phyloP scores from a whole-genome alignment of 352 stramenopile genomes.

The Phytophthora ramorum region DNA sequence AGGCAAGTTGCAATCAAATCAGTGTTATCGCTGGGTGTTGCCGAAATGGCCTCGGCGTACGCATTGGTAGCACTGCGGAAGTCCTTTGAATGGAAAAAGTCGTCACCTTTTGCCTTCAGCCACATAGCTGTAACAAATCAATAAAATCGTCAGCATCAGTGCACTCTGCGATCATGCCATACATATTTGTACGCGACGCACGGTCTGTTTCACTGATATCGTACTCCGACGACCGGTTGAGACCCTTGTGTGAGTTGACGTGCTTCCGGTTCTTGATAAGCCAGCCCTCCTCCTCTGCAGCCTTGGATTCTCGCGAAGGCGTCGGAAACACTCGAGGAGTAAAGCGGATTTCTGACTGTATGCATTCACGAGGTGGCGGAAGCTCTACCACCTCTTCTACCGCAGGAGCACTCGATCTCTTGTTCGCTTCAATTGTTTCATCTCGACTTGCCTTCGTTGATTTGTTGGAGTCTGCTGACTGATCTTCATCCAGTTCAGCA shows the following conservation, averaged over 20 bases:
- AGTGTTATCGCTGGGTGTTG: conserved; percentile 38
- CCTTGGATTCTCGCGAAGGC: conserved; percentile 80
- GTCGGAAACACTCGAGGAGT: conserved; percentile 83
- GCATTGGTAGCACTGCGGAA: conserved; percentile 74
- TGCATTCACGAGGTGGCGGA: conserved; percentile 48
- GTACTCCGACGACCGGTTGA: conserved; percentile 55
- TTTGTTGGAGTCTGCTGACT: not conserved
- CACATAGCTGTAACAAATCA: conserved; percentile 60
- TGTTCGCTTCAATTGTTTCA: conserved; percentile 20
- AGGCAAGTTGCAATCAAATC: conserved; percentile 62
- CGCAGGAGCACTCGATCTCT: not conserved
- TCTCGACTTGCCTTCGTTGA: conserved; percentile 3
- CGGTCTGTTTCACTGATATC: conserved; percentile 89
- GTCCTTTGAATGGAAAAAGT: conserved; percentile 79
- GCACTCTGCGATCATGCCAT: not conserved
- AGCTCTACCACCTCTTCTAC: conserved; percentile 28
- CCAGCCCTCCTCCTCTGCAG: conserved; percentile 84
- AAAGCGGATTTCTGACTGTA: conserved; percentile 72
- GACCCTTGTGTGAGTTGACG: conserved; percentile 72
- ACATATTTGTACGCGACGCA: conserved; percentile 35
- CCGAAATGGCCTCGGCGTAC: conserved; percentile 66
- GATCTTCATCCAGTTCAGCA: not conserved
- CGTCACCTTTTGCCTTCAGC: conserved; percentile 89
- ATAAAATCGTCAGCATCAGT: not conserved
- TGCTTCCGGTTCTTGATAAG: conserved; percentile 86